Percentiles rank a stretch among this genome's conserved stretches.
These are phyloP conservation scores for Solanum pinnatisectum DNA, from an alignment of 257 asterid genomes.

Conservation along the genomic window DNA sequence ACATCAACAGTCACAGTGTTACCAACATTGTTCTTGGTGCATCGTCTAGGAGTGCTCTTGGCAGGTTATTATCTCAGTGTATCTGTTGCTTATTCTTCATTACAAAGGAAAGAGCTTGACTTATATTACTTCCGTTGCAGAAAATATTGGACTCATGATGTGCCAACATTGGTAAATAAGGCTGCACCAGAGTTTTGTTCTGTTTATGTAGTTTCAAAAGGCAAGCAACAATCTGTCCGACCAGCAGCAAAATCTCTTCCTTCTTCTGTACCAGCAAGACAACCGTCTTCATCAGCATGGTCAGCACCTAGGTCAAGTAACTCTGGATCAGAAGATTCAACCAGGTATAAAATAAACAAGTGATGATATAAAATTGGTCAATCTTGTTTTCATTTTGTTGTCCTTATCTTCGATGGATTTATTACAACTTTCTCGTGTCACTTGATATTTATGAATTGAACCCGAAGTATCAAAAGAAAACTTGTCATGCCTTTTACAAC, in stretches of 20 bases:
- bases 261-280: constrained; percentile 10
- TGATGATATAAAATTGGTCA: background rate
- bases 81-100: background rate
- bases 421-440: background rate
- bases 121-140: constrained; percentile 20
- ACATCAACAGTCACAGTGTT: constrained; percentile 31
- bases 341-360: constrained; percentile 21
- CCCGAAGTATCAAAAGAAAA: background rate
- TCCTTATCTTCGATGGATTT: background rate
- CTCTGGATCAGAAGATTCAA: constrained; percentile 19
- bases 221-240: constrained; percentile 47
- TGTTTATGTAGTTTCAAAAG: constrained; percentile 52
- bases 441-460: background rate
- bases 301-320: constrained; percentile 5
- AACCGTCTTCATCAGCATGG: background rate
- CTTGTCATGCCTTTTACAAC: background rate
- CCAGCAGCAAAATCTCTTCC: constrained; percentile 31
- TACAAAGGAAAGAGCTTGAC: background rate
- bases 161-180: constrained; percentile 58
- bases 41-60: constrained; percentile 26
- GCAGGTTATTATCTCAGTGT: constrained; percentile 19
- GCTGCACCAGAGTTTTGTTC: constrained; percentile 71
- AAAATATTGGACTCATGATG: constrained; percentile 49
- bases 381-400: background rate
- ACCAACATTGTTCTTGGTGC: constrained; percentile 65